phyloP scores from a whole-genome alignment of 805 yeast genomes.

The Sugiyamaella chiloensis region DNA sequence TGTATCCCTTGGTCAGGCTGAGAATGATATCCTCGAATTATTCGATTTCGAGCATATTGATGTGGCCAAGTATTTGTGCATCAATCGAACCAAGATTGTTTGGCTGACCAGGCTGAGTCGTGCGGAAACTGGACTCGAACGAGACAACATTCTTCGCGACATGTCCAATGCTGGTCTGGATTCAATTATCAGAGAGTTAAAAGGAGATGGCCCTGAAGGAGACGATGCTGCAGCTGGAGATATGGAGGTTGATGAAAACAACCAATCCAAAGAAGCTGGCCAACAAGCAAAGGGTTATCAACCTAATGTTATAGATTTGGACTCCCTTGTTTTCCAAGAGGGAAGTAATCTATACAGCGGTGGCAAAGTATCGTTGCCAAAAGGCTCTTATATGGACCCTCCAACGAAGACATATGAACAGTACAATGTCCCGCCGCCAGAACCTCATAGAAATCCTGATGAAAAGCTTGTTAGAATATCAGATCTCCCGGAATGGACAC shows the following conservation, averaged over 20 bases:
- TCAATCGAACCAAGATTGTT: constrained; percentile 50
- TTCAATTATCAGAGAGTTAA: constrained; percentile 43
- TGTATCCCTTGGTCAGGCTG: constrained; percentile 44
- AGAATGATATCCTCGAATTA: constrained; percentile 50
- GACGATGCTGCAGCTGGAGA: constrained; percentile 10
- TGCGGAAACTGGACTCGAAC: constrained; percentile 38
- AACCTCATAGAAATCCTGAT: constrained; percentile 31
- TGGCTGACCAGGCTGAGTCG: constrained; percentile 52
- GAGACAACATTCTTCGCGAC: constrained; percentile 37
- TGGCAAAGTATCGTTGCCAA: constrained; percentile 69
- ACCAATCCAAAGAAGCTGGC: constrained; percentile 16
- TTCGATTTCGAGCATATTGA: constrained; percentile 52
- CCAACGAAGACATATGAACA: constrained; percentile 76
- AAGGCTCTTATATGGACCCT: constrained; percentile 71
- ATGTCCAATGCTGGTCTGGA: constrained; percentile 45
- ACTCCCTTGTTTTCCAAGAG: constrained; percentile 62
- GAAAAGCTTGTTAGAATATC: constrained; percentile 53
- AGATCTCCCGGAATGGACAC: constrained; percentile 80
- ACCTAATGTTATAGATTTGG: constrained; percentile 60
- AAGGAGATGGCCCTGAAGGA: constrained; percentile 16
- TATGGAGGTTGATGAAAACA: constrained; percentile 31
- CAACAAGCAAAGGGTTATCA: background rate
- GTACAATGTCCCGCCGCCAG: constrained; percentile 87
- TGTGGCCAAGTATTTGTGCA: constrained; percentile 47
- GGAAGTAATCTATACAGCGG: constrained; percentile 68